These are phyloP conservation scores for Blastobotrys parvus DNA, from an alignment of 805 yeast species.

Conservation along the genomic window DNA sequence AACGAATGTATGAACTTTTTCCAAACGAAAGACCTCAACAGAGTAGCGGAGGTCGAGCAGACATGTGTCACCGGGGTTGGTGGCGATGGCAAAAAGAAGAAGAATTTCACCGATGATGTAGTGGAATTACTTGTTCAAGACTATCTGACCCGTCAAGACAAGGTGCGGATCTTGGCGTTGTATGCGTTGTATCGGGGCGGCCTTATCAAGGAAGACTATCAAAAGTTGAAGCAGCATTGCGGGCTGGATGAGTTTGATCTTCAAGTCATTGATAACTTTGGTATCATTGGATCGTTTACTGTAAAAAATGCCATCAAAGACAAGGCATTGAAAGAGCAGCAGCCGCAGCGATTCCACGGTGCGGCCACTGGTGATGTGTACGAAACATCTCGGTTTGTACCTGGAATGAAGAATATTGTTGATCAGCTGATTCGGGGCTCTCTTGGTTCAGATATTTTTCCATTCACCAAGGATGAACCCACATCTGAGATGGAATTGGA, in stretches of 20 bases:
- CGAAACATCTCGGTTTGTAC: constrained; percentile 51
- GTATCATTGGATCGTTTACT: constrained; percentile 49
- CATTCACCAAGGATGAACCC: constrained; percentile 71
- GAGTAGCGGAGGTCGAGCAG: constrained; percentile 80
- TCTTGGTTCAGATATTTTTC: constrained; percentile 54
- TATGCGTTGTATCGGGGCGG: constrained; percentile 83
- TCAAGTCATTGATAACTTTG: constrained; percentile 49
- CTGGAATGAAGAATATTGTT: constrained; percentile 56
- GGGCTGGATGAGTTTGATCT: constrained; percentile 36
- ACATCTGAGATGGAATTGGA: constrained; percentile 26
- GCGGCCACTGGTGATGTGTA: constrained; percentile 25
- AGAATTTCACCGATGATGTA: constrained; percentile 52
- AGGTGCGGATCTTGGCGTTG: constrained; percentile 61
- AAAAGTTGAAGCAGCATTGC: constrained; percentile 55
- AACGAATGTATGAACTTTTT: constrained; percentile 58
- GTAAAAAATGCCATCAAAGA: constrained; percentile 33
- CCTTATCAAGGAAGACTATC: constrained; percentile 56
- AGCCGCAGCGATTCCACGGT: constrained; percentile 8
- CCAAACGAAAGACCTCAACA: constrained; percentile 51
- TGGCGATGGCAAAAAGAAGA: constrained; percentile 53
- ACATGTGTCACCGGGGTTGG: constrained; percentile 65
- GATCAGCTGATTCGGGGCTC: constrained; percentile 40
- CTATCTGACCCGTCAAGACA: constrained; percentile 51
- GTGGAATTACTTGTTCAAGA: constrained; percentile 41
- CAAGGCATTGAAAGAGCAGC: constrained; percentile 13